These are phyloP conservation scores for Calonectria fujianensis DNA, from an alignment of 2,329 filamentous ascomycete species.

Conservation along the genomic window DNA sequence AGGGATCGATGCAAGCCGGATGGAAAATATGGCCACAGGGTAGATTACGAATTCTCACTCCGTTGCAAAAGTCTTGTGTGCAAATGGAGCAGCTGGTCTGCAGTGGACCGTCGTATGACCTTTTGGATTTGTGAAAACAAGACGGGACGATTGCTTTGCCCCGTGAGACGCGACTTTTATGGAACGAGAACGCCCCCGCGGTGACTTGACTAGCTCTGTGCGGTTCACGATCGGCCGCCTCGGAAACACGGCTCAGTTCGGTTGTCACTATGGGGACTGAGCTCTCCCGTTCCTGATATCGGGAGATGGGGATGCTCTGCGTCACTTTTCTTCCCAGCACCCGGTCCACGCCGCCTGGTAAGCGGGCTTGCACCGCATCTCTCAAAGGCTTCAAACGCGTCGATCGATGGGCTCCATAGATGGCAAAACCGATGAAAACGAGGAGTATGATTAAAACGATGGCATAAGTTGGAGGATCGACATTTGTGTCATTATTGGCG, in stretches of 20 bases:
- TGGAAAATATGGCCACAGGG: constrained; percentile 47
- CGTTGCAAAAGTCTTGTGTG: constrained; percentile 9
- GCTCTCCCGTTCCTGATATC: neutral
- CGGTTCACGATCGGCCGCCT: too few relatives aligned
- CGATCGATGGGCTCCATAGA: neutral
- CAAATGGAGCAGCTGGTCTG: constrained; percentile 19
- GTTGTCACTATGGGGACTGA: neutral
- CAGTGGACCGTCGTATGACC: neutral
- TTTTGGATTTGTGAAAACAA: neutral
- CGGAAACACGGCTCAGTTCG: neutral
- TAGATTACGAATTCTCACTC: constrained; percentile 21
- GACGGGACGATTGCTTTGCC: too few relatives aligned
- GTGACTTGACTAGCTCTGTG: too few relatives aligned
- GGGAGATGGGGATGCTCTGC: constrained; percentile 4
- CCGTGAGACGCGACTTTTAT: neutral
- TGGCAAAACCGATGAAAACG: neutral
- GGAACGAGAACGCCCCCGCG: neutral
- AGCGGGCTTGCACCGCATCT: constrained; percentile 3
- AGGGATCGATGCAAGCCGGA: constrained; percentile 48
- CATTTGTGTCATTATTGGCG: neutral
- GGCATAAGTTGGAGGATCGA: constrained; percentile 18
- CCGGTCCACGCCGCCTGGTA: neutral
- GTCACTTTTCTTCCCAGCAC: neutral
- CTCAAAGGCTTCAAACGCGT: neutral
- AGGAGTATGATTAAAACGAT: constrained; percentile 14